Evolutionary conservation across 2,329 filamentous ascomycete genomes (phyloP).

Genomic region (Monosporascus sp.): DNA sequence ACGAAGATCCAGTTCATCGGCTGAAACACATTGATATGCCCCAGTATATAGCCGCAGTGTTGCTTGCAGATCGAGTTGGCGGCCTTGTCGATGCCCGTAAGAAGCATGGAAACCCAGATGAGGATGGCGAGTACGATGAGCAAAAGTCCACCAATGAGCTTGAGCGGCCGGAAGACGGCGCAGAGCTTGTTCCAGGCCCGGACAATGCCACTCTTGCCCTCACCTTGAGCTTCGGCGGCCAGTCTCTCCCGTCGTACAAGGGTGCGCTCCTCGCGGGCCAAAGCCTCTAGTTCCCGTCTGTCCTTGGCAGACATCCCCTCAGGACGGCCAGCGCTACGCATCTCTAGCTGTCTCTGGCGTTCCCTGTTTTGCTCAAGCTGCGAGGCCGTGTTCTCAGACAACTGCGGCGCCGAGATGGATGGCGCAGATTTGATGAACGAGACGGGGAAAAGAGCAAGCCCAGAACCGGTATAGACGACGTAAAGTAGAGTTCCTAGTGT

Average conservation of each 20-base stretch:
- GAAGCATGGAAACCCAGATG: conserved; percentile 86
- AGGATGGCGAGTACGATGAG: conserved; percentile 69
- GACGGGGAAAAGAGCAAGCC: conserved; percentile 82
- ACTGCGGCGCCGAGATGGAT: conserved; percentile 72
- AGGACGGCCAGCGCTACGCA: conserved; percentile 70
- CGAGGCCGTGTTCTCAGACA: conserved; percentile 70
- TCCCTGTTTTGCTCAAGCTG: conserved; percentile 85
- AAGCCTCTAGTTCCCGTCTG: conserved; percentile 77
- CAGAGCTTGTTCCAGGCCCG: conserved; percentile 74
- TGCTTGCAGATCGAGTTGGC: conserved; percentile 90
- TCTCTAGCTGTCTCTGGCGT: conserved; percentile 84
- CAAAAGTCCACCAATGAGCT: conserved; percentile 77
- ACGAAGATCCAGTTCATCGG: conserved; percentile 89
- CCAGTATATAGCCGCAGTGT: conserved; percentile 87
- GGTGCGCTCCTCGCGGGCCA: conserved; percentile 87
- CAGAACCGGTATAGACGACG: conserved; percentile 80
- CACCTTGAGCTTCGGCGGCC: conserved; percentile 73
- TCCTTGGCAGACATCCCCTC: conserved; percentile 79
- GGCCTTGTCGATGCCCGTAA: conserved; percentile 93
- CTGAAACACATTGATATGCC: conserved; percentile 84
- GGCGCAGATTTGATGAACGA: conserved; percentile 90
- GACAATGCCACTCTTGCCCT: conserved; percentile 69
- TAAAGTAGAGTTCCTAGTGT: conserved; percentile 83
- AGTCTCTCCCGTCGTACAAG: conserved; percentile 84
- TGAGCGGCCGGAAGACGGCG: conserved; percentile 79